A percentile compares a stretch with the other conserved stretches of the same genome.
Evolutionary conservation across 331 rosid genomes (phyloP).

Genomic region (Rhamnella rubrinervis): DNA sequence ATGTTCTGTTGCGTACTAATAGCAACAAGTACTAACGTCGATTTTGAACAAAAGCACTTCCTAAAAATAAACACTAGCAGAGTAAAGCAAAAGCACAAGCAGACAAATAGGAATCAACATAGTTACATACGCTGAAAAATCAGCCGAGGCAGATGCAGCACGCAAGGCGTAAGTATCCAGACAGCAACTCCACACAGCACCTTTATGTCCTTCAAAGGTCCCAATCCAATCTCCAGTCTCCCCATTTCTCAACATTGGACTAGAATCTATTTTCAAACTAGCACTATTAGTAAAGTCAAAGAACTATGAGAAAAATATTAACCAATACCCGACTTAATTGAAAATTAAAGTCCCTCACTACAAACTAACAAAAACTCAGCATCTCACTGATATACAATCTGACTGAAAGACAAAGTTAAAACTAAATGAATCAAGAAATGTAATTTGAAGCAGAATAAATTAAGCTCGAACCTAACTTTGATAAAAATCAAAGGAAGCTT

Average conservation of each 20-base stretch:
- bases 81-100: background rate
- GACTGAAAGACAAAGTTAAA: too few relatives aligned
- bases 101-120: background rate
- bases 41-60: background rate
- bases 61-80: background rate
- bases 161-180: slow-evolving; percentile 7
- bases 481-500: too few relatives aligned
- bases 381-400: background rate
- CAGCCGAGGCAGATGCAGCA: slow-evolving; percentile 5
- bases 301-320: background rate
- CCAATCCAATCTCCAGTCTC: slow-evolving; percentile 12
- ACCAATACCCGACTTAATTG: background rate
- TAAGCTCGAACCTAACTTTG: too few relatives aligned
- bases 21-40: background rate
- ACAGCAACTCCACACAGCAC: slow-evolving; percentile 6
- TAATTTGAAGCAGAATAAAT: too few relatives aligned
- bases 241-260: background rate
- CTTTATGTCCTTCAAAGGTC: slow-evolving; percentile 5
- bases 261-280: background rate
- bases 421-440: too few relatives aligned
- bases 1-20: too few relatives aligned
- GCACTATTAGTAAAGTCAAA: background rate
- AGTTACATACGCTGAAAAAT: slow-evolving; percentile 2
- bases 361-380: background rate
- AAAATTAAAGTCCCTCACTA: background rate